Conservation (phyloP, 2,329 filamentous ascomycete genomes). For the Fusarium pseudocircinatum region DNA sequence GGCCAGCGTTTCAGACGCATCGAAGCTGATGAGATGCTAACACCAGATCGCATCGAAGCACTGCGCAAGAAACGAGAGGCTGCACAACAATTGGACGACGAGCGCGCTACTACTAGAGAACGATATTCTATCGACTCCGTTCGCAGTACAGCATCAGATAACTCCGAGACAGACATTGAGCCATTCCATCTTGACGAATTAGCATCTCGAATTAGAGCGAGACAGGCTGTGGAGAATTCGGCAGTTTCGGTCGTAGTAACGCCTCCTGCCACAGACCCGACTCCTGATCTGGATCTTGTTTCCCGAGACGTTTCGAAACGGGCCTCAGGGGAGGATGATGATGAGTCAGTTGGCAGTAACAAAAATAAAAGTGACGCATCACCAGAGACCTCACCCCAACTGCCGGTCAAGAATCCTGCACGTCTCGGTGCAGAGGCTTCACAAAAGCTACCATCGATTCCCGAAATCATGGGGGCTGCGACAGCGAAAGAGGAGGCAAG, state of each 20-base stretch:
- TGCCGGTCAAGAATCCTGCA: constrained; percentile 38
- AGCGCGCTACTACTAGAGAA: constrained; percentile 4
- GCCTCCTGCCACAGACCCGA: constrained; percentile 3
- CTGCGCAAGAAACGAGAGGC: constrained; percentile 51
- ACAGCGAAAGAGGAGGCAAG: constrained; percentile 13
- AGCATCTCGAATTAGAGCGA: constrained; percentile 52
- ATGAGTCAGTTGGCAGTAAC: constrained; percentile 5
- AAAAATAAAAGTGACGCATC: constrained; percentile 1
- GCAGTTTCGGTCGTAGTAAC: constrained; percentile 10
- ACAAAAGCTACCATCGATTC: constrained; percentile 40
- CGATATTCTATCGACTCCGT: constrained; percentile 40
- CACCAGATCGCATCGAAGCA: constrained; percentile 61
- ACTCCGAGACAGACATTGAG: constrained; percentile 54
- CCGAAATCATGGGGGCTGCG: constrained; percentile 32
- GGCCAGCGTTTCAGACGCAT: constrained; percentile 64
- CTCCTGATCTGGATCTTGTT: constrained; percentile 37
- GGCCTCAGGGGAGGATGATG: not conserved
- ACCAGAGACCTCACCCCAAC: constrained; percentile 4
- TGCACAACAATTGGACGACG: constrained; percentile 35
- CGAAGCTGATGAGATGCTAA: constrained; percentile 69
- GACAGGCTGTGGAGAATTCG: constrained; percentile 40
- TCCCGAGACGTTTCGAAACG: constrained; percentile 39
- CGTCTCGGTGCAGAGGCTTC: constrained; percentile 15
- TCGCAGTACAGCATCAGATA: constrained; percentile 37
- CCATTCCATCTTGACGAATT: constrained; percentile 62